Evolutionary conservation across 495 filamentous ascomycete species (phyloP).

Genomic region (Friedmanniomyces simplex): DNA sequence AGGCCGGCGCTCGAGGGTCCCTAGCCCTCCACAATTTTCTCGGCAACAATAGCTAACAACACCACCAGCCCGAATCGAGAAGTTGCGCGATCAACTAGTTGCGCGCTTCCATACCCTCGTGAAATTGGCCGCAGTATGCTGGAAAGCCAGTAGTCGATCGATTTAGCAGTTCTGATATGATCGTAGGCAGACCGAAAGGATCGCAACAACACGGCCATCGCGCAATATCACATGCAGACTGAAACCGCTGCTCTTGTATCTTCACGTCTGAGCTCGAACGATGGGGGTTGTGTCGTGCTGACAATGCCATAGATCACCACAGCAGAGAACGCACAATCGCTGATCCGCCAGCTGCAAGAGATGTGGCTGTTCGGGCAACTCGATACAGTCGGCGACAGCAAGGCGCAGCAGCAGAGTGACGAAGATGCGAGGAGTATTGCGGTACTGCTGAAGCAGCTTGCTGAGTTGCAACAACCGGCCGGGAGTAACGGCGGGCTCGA

Average conservation of each 20-base stretch:
- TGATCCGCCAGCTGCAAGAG: conserved; percentile 59
- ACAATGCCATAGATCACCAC: conserved; percentile 43
- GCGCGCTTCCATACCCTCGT: conserved; percentile 54
- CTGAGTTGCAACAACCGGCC: neutral
- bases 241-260: conserved; percentile 53
- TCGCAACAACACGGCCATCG: conserved; percentile 43
- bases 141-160: neutral
- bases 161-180: conserved; percentile 27
- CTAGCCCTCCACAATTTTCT: neutral
- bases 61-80: conserved; percentile 23
- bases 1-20: conserved; percentile 8
- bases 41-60: neutral
- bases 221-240: conserved; percentile 52
- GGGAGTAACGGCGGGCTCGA: neutral
- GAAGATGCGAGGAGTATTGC: conserved; percentile 43
- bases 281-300: neutral
- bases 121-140: conserved; percentile 16
- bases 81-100: conserved; percentile 35
- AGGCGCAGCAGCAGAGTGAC: conserved; percentile 41
- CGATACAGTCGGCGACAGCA: conserved; percentile 43
- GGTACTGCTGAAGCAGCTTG: conserved; percentile 28
- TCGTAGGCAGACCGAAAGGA: conserved; percentile 28
- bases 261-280: neutral
- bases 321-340: conserved; percentile 52
- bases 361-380: conserved; percentile 65